A percentile compares a stretch with the other conserved stretches of the same genome.
Conservation (phyloP, 495 filamentous ascomycete species). For the Podospora appendiculata region DNA sequence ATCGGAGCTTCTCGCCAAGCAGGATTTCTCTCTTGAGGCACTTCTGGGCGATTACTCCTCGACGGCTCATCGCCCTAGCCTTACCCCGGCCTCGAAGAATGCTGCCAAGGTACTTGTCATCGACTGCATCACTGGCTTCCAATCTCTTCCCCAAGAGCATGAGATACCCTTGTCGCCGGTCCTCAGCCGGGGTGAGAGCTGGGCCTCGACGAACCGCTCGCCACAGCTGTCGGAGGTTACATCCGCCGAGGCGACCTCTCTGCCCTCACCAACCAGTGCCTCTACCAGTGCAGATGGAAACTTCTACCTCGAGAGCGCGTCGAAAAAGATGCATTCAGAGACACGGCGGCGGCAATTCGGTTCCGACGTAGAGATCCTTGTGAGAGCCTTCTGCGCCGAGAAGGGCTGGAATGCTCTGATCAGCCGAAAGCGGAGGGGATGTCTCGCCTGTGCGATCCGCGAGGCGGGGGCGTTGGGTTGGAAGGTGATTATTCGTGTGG, state of each 20-base stretch:
- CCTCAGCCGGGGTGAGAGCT: conserved; percentile 21
- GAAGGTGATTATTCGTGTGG: conserved; percentile 56
- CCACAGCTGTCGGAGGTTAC: neutral
- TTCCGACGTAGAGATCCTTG: conserved; percentile 55
- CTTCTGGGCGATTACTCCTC: conserved; percentile 28
- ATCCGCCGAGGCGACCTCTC: neutral
- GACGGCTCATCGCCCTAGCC: conserved; percentile 18
- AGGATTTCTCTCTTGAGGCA: conserved; percentile 32
- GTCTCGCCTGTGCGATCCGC: conserved; percentile 59
- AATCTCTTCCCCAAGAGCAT: conserved; percentile 28
- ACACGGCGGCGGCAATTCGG: conserved; percentile 44
- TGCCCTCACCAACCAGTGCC: neutral
- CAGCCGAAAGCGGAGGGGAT: conserved; percentile 54
- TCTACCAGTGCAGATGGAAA: neutral
- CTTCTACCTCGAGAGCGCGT: conserved; percentile 18
- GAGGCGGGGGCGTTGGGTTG: conserved; percentile 62
- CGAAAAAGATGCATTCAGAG: conserved; percentile 40
- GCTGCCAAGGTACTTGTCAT: conserved; percentile 42
- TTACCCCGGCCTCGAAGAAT: conserved; percentile 14
- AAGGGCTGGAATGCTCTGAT: conserved; percentile 62
- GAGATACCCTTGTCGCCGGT: conserved; percentile 28
- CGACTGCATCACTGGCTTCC: conserved; percentile 45
- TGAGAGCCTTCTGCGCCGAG: conserved; percentile 61
- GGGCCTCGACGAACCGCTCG: conserved; percentile 3
- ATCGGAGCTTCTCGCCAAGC: conserved; percentile 38